Conservation (phyloP, 2,329 filamentous ascomycete species). For the Emergomyces africanus region DNA sequence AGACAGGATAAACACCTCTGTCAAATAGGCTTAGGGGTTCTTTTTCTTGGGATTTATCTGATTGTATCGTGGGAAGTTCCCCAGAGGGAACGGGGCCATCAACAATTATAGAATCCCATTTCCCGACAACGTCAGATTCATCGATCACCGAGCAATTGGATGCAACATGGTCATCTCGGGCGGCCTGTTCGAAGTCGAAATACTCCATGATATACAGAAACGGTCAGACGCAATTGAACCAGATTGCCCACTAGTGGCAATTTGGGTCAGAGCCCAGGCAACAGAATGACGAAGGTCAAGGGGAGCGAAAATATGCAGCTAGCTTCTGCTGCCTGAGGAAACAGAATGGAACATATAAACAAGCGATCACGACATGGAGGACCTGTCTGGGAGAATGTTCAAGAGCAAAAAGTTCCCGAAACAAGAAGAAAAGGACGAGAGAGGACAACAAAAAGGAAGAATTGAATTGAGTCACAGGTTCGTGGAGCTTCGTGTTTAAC, state of each 20-base stretch:
- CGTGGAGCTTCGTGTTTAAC: background rate
- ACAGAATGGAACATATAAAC: background rate
- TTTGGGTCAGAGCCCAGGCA: background rate
- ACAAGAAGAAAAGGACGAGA: background rate
- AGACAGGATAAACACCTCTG: constrained; percentile 30
- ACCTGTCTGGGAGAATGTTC: background rate
- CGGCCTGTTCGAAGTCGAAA: constrained; percentile 36
- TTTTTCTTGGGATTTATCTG: constrained; percentile 10
- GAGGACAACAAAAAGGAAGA: background rate
- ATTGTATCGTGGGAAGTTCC: constrained; percentile 14
- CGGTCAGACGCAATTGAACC: background rate
- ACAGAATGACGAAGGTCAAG: background rate
- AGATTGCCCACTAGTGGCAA: background rate
- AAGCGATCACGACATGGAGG: background rate
- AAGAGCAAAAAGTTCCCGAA: background rate
- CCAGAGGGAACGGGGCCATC: constrained; percentile 30
- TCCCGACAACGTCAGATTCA: constrained; percentile 25
- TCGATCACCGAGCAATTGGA: constrained; percentile 27
- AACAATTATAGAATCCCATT: constrained; percentile 29
- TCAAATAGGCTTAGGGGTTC: constrained; percentile 12
- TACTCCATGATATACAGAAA: constrained; percentile 28
- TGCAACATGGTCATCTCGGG: constrained; percentile 28
- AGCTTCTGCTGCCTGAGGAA: background rate
- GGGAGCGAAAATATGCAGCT: background rate
- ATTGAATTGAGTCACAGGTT: constrained; percentile 1